Percentiles rank a stretch among this genome's conserved stretches.
phyloP scores from a whole-genome alignment of 257 asterid genomes.

The Sherardia arvensis region DNA sequence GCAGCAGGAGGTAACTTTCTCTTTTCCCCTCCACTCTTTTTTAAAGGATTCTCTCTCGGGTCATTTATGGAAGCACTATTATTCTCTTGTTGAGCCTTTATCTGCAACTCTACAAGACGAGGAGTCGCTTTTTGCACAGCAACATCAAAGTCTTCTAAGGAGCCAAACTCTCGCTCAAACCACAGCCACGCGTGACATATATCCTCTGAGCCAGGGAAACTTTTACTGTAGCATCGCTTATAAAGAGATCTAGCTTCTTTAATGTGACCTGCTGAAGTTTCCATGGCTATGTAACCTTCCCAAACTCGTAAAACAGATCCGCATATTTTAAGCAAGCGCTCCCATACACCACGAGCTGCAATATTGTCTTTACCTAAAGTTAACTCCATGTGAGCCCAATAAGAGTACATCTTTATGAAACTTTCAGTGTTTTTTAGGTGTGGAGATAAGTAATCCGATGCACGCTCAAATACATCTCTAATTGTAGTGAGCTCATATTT shows the following conservation, averaged over 20 bases:
- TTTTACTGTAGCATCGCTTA: conserved; percentile 79
- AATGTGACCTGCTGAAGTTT: conserved; percentile 60
- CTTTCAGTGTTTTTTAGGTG: conserved; percentile 55
- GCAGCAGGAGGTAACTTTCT: too few relatives aligned
- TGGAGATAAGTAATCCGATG: conserved; percentile 73
- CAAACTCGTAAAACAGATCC: conserved; percentile 87
- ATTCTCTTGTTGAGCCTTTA: too few relatives aligned
- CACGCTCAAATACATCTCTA: conserved; percentile 80
- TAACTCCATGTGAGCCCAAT: conserved; percentile 83
- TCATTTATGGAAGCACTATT: too few relatives aligned
- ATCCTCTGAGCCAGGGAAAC: conserved; percentile 92
- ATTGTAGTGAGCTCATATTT: conserved; percentile 38
- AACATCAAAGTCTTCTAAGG: conserved; percentile 74
- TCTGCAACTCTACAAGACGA: too few relatives aligned
- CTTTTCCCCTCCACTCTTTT: too few relatives aligned
- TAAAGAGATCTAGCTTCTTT: conserved; percentile 89
- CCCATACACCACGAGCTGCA: conserved; percentile 98
- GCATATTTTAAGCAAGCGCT: conserved; percentile 79
- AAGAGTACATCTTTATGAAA: conserved; percentile 50
- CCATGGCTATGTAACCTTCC: conserved; percentile 75
- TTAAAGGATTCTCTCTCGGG: too few relatives aligned
- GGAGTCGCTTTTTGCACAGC: conserved; percentile 79
- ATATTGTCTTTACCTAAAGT: conserved; percentile 57
- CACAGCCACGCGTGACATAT: conserved; percentile 84
- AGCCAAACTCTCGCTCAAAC: conserved; percentile 89